These are phyloP conservation scores for Aspergillus caelatus DNA, from an alignment of 2,329 filamentous ascomycete genomes.

Conservation along the genomic window DNA sequence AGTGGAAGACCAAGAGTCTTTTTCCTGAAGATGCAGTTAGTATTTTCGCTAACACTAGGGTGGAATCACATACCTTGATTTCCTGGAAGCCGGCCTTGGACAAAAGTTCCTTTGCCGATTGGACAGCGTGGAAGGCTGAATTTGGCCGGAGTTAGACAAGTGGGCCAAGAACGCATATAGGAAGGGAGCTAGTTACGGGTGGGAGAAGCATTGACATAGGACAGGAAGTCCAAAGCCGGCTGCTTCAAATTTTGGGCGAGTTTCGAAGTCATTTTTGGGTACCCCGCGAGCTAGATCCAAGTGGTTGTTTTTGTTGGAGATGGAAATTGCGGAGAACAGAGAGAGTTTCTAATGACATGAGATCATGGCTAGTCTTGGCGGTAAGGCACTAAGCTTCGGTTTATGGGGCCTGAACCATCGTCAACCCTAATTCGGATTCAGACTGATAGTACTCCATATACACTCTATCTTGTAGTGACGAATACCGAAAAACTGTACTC, in stretches of 20 bases:
- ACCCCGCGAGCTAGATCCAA: conserved; percentile 16
- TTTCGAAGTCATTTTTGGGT: conserved; percentile 35
- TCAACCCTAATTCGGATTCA: neutral
- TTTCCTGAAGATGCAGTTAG: conserved; percentile 58
- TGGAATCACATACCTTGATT: conserved; percentile 62
- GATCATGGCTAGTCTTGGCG: conserved; percentile 15
- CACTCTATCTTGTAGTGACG: neutral
- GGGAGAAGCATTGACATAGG: conserved; percentile 92
- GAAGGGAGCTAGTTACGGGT: conserved; percentile 66
- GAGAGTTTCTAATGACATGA: conserved; percentile 13
- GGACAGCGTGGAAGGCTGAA: conserved; percentile 90
- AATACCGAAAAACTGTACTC: neutral
- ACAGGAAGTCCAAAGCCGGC: conserved; percentile 78
- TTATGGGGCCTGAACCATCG: neutral
- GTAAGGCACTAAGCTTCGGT: conserved; percentile 2
- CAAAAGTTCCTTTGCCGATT: conserved; percentile 73
- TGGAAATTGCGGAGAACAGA: conserved; percentile 13
- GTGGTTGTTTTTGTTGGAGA: conserved; percentile 8
- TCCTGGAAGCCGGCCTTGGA: conserved; percentile 81
- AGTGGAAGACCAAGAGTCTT: conserved; percentile 80
- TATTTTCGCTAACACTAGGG: neutral
- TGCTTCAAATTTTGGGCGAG: conserved; percentile 31
- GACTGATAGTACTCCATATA: neutral
- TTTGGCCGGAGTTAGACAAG: conserved; percentile 3
- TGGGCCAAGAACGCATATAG: conserved; percentile 12